Conservation (phyloP, 2,329 filamentous ascomycete species). For the Monascus ruber region DNA sequence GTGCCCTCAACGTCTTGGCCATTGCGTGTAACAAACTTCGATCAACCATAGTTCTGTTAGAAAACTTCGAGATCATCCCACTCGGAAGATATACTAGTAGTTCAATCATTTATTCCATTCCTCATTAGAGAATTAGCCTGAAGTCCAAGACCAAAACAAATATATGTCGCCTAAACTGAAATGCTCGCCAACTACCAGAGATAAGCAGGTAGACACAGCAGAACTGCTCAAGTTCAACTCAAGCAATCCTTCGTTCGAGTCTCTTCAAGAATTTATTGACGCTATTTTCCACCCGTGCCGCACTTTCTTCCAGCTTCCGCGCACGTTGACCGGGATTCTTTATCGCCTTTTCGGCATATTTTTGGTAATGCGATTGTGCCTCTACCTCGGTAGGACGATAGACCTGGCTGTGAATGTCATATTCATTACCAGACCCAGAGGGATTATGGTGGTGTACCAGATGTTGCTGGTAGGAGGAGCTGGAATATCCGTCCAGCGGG, state of each 20-base stretch:
- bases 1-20: no score
- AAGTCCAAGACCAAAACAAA: no score
- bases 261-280: slow-evolving; percentile 36
- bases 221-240: neutral
- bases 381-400: slow-evolving; percentile 37
- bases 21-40: no score
- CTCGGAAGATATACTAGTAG: no score
- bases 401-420: slow-evolving; percentile 35
- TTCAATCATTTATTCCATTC: no score
- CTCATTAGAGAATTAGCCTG: no score
- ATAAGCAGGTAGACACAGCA: neutral
- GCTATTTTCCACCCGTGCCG: slow-evolving; percentile 29
- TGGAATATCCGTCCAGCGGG: slow-evolving; percentile 28
- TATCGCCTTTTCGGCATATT: slow-evolving; percentile 20
- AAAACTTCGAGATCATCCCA: no score
- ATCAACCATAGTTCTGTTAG: no score
- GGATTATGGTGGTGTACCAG: slow-evolving; percentile 8
- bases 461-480: slow-evolving; percentile 31
- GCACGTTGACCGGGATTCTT: slow-evolving; percentile 21
- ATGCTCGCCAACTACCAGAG: neutral
- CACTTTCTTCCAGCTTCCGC: slow-evolving; percentile 27
- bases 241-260: slow-evolving; percentile 17
- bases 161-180: no score
- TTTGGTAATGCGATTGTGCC: slow-evolving; percentile 24
- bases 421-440: slow-evolving; percentile 18